Conservation (phyloP, 2,329 filamentous ascomycete species). For the Penicillium concentricum region DNA sequence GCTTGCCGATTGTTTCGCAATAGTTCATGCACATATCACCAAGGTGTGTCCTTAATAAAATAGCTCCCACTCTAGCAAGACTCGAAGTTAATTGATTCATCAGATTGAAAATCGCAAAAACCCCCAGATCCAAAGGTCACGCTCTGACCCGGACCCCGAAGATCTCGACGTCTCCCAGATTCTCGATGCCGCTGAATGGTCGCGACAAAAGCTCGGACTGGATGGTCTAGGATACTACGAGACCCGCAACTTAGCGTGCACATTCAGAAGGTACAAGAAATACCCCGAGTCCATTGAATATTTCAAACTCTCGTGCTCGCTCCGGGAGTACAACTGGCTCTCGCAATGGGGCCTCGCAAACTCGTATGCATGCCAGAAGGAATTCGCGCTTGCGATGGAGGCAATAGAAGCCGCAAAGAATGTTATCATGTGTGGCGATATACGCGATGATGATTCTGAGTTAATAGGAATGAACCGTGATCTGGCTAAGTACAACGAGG, state of each 20-base stretch:
- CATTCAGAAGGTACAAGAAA: constrained; percentile 12
- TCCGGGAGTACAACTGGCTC: constrained; percentile 19
- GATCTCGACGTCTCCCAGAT: constrained; percentile 9
- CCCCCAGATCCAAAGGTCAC: background rate
- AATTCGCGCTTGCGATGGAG: constrained; percentile 9
- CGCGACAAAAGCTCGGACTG: constrained; percentile 9
- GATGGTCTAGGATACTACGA: constrained; percentile 14
- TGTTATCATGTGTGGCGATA: background rate
- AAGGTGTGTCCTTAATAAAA: constrained; percentile 1
- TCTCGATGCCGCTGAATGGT: constrained; percentile 14
- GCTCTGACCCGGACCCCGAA: background rate
- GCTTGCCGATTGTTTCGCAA: constrained; percentile 1
- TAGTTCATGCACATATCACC: constrained; percentile 6
- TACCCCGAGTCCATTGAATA: constrained; percentile 17
- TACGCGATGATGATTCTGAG: background rate
- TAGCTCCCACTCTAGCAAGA: background rate
- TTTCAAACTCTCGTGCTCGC: constrained; percentile 15
- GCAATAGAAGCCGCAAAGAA: background rate
- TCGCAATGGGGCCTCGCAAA: constrained; percentile 18
- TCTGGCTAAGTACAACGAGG: constrained; percentile 8
- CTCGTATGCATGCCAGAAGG: constrained; percentile 6
- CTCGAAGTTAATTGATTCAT: background rate
- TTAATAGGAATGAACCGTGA: constrained; percentile 4
- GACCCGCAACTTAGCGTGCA: constrained; percentile 19
- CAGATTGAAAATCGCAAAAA: constrained; percentile 14